These are phyloP conservation scores for Podosphaera aphanis DNA, from an alignment of 2,329 filamentous ascomycete genomes.

Conservation along the genomic window DNA sequence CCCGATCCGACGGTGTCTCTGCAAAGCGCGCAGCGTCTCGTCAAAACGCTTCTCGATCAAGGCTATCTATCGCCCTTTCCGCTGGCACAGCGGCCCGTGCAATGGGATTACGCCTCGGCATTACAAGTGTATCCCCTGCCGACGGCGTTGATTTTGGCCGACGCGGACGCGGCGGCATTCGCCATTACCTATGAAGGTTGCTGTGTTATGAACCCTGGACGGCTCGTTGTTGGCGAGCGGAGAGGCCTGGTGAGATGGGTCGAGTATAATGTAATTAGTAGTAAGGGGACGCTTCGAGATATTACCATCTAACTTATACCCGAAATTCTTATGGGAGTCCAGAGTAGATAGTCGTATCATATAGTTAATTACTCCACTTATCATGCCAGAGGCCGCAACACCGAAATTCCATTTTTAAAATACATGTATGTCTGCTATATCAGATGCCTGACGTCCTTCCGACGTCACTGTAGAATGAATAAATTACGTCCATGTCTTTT, in stretches of 20 bases:
- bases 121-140: slow-evolving; percentile 75
- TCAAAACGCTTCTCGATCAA: slow-evolving; percentile 82
- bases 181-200: slow-evolving; percentile 85
- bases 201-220: slow-evolving; percentile 81
- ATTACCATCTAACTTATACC: background rate
- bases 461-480: background rate
- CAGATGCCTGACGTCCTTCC: background rate
- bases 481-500: background rate
- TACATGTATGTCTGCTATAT: too few relatives aligned
- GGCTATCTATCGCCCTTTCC: slow-evolving; percentile 74
- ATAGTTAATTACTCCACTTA: too few relatives aligned
- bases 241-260: slow-evolving; percentile 57
- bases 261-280: slow-evolving; percentile 45
- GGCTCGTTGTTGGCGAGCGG: slow-evolving; percentile 44
- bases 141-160: slow-evolving; percentile 59
- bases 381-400: too few relatives aligned
- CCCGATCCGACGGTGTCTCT: slow-evolving; percentile 12
- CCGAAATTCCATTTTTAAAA: too few relatives aligned
- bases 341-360: too few relatives aligned
- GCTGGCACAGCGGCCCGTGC: slow-evolving; percentile 51
- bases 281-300: slow-evolving; percentile 13
- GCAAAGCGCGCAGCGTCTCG: slow-evolving; percentile 47
- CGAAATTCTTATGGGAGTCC: background rate
- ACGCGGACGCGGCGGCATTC: slow-evolving; percentile 61
- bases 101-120: slow-evolving; percentile 66